A percentile compares a stretch with the other conserved stretches of the same genome.
Evolutionary conservation across 2,329 filamentous ascomycete species (phyloP).

Genomic region (Cryoendolithus antarcticus): DNA sequence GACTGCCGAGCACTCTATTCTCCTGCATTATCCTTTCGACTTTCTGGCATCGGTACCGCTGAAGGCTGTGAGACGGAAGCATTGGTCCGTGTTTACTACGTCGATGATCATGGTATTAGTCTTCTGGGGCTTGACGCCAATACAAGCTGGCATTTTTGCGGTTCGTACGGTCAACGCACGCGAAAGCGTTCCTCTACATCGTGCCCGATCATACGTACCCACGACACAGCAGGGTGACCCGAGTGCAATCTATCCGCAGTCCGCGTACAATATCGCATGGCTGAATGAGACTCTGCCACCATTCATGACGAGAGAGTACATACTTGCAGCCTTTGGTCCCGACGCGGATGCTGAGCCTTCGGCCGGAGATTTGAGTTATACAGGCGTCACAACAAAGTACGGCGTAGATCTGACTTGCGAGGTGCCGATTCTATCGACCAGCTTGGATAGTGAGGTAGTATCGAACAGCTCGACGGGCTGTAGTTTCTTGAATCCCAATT

Average conservation of each 20-base stretch:
- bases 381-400: slow-evolving; percentile 20
- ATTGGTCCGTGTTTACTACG: slow-evolving; percentile 43
- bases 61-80: slow-evolving; percentile 24
- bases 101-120: slow-evolving; percentile 38
- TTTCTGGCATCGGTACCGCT: slow-evolving; percentile 34
- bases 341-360: slow-evolving; percentile 4
- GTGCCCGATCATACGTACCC: slow-evolving; percentile 15
- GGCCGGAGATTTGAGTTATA: slow-evolving; percentile 12
- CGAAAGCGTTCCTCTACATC: not conserved
- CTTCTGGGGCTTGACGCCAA: slow-evolving; percentile 43
- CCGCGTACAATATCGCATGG: slow-evolving; percentile 35
- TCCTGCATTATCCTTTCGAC: slow-evolving; percentile 43
- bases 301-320: slow-evolving; percentile 34
- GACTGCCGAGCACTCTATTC: slow-evolving; percentile 32
- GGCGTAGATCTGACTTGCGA: slow-evolving; percentile 25
- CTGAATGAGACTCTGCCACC: slow-evolving; percentile 32
- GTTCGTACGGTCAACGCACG: slow-evolving; percentile 4
- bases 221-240: slow-evolving; percentile 23
- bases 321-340: slow-evolving; percentile 31
- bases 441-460: too few relatives aligned
- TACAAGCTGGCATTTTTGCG: slow-evolving; percentile 43
- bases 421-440: slow-evolving; percentile 5
- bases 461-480: too few relatives aligned
- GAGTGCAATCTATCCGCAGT: slow-evolving; percentile 30
- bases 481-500: too few relatives aligned